These are phyloP conservation scores for Colletotrichum tropicicola DNA, from an alignment of 2,329 filamentous ascomycete genomes.

Conservation along the genomic window DNA sequence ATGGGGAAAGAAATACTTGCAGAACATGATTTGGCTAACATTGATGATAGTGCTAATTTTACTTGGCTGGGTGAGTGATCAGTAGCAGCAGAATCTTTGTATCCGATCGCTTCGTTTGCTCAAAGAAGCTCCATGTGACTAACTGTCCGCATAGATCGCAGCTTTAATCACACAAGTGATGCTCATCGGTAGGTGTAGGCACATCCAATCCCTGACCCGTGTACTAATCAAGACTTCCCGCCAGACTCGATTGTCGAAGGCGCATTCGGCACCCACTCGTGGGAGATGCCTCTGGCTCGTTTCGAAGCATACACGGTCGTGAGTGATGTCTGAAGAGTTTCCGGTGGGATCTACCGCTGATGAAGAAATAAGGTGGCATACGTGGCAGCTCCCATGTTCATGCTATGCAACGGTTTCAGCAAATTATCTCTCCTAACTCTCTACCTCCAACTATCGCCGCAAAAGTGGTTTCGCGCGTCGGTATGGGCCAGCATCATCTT, in stretches of 20 bases:
- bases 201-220: not conserved
- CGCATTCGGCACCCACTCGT: constrained; percentile 28
- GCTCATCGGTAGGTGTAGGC: not conserved
- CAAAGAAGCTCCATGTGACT: not conserved
- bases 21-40: not conserved
- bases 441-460: constrained; percentile 47
- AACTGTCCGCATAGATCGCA: not conserved
- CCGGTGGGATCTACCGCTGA: too few species aligned
- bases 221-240: not conserved
- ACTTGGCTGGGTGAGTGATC: constrained; percentile 28
- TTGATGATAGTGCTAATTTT: constrained; percentile 24
- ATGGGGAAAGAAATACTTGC: too few species aligned
- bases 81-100: too few species aligned
- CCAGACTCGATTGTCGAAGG: not conserved
- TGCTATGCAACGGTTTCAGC: constrained; percentile 43
- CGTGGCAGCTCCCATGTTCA: constrained; percentile 40
- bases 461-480: constrained; percentile 41
- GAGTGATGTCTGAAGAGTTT: not conserved
- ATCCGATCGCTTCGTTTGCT: too few species aligned
- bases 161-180: constrained; percentile 18
- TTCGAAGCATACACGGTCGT: constrained; percentile 29
- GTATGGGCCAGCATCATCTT: constrained; percentile 38
- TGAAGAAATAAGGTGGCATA: constrained; percentile 34
- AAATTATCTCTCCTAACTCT: constrained; percentile 50
- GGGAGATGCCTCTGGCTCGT: constrained; percentile 29